Conservation (phyloP, 2,329 filamentous ascomycete species). For the Aspergillus novoparasiticus region DNA sequence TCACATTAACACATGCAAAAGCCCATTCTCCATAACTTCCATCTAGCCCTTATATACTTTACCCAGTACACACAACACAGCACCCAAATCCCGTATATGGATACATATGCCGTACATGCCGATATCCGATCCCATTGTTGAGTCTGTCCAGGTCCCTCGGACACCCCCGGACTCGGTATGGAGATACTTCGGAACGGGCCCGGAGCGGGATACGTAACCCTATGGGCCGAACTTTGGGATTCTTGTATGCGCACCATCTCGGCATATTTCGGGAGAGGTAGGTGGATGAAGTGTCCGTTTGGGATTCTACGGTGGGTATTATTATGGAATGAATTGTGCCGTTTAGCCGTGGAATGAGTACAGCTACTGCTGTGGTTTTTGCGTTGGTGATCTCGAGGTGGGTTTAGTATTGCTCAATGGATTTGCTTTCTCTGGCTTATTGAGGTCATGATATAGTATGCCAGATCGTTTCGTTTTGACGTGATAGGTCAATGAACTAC, state of each 20-base stretch:
- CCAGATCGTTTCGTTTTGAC: not conserved
- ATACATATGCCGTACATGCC: not conserved
- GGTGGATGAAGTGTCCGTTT: too few species aligned
- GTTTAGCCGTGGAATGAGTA: too few species aligned
- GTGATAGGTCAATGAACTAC: not conserved
- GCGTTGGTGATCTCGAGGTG: too few species aligned
- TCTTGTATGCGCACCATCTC: too few species aligned
- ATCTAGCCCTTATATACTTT: not conserved
- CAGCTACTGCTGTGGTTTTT: too few species aligned
- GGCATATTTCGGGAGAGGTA: too few species aligned
- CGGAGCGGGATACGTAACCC: not conserved
- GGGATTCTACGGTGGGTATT: too few species aligned
- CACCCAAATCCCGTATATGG: not conserved
- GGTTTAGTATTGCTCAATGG: too few species aligned
- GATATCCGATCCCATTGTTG: not conserved
- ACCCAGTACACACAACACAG: not conserved
- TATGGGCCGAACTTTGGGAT: too few species aligned
- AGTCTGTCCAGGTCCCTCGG: not conserved
- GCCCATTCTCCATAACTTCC: too few species aligned
- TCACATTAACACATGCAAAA: not conserved
- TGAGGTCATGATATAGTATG: not conserved
- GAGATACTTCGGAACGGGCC: slow-evolving; percentile 27
- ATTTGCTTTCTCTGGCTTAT: not conserved
- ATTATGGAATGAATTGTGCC: too few species aligned
- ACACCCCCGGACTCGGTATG: slow-evolving; percentile 21